These are phyloP conservation scores for Yarrowia sp. DNA, from an alignment of 805 yeast species.

Conservation along the genomic window DNA sequence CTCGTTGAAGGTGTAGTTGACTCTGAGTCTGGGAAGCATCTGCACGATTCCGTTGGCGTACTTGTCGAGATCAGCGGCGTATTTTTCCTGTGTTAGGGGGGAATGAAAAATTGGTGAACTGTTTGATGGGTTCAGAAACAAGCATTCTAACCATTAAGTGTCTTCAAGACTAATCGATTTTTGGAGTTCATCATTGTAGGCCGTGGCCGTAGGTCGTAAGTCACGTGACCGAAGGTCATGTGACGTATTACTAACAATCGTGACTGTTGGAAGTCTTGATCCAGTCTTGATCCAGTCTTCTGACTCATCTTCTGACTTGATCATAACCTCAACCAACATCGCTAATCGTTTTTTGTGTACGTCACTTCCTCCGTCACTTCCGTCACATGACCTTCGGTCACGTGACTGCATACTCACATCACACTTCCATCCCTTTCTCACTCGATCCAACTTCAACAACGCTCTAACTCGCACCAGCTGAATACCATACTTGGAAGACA, in stretches of 20 bases:
- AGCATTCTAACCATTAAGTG: constrained; percentile 54
- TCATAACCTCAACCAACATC: no score
- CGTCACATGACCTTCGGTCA: neutral
- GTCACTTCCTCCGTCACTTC: no score
- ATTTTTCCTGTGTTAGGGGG: constrained; percentile 11
- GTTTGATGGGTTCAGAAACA: neutral
- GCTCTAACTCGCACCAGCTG: constrained; percentile 89
- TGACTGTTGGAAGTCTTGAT: no score
- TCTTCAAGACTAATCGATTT: constrained; percentile 81
- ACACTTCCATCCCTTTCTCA: constrained; percentile 62
- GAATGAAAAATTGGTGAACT: neutral
- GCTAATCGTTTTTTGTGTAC: no score
- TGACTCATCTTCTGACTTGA: no score
- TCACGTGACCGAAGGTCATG: no score
- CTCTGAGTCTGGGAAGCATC: constrained; percentile 66
- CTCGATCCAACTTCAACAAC: constrained; percentile 60
- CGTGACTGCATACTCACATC: constrained; percentile 48
- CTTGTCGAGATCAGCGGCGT: constrained; percentile 34
- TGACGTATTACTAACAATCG: no score
- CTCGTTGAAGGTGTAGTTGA: constrained; percentile 24
- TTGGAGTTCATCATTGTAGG: constrained; percentile 42
- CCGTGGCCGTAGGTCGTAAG: no score
- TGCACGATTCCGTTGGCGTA: constrained; percentile 65
- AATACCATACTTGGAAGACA: constrained; percentile 74
- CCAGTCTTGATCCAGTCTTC: no score